Evolutionary conservation across 768 basidiomycete genomes (phyloP), one percentile per base, ranked within the genome.

Genomic region (Tricholoma sp.): DNA sequence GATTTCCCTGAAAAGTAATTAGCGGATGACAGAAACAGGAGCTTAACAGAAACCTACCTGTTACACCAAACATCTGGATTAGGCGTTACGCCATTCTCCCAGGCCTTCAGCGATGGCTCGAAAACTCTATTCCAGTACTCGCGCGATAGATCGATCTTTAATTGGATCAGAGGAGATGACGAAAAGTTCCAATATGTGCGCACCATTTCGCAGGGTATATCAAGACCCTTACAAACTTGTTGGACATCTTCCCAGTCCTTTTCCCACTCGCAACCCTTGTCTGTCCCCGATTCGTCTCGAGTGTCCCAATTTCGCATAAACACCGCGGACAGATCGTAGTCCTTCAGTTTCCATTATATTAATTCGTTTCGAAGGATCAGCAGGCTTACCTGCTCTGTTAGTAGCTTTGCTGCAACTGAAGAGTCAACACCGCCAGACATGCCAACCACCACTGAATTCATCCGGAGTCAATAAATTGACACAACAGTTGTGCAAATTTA

Each of bases 271-370:
- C 95, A 98, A 3, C 90, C 89, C n/a, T 75, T 77, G 65, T 89
- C 89, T 0, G 84, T 80, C 15, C 82, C 87, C 24, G 78, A 83
- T 71, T 94, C 92, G 64, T 94, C 90, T 39, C 86, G 78, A 2
- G 87, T 88, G 63, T 93, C 90, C 95, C 95, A 98, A 57, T 98
- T 98, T 18, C 92, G 82, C 95, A 98, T 98, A 70, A 88, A 98
- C 1, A 97, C 80, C 10, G 92, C 92, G 39, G 89, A 88, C 1
- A 96, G 76, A 64, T 94, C 85, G 60, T 84, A 89, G 58, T 89
- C 86, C 88, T 93, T 44, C 6, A 12, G 20, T 34, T 13, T 36
- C 34, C 15, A 47, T n/a, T 15, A 41, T 6, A 34, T 5, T 55
- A 31, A 50, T 47, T 41, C 4, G 9, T 20, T 37, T 31, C 0